Base-by-base conservation (phyloP, 257 asterid species). In the Scutellaria barbata region DNA sequence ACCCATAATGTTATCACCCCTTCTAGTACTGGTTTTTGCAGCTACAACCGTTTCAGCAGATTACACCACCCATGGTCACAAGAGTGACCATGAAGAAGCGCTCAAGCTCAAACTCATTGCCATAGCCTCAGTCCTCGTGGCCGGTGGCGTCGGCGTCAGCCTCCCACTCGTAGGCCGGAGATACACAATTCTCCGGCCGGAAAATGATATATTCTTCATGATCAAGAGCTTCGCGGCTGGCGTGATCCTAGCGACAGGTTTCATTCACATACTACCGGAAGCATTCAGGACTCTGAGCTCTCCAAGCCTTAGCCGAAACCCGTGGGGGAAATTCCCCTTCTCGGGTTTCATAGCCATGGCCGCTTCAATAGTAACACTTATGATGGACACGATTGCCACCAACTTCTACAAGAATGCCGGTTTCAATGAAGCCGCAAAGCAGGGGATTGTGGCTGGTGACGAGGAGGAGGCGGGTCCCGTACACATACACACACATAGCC, bases 191-290 rank as follows among this genome's bases (percentile, higher is more conserved):
- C 80, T 85, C 10, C 79, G 73, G 48, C 85, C 85, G 1, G 85
- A 84, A 7, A 82, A 77, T 9, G 82, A 84, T 74, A 12, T 82
- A 3, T 84, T 84, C 77, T 82, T 84, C 79, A 77, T 84, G 86
- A 68, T 84, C 77, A 84, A 81, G 74, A 85, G 85, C 9, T 81
- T 81, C 37, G 89, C 83, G 3, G 89, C 85, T 3, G 86, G 89
- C 2, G 89, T 84, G 35, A 82, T 84, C 30, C 43, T 84, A 17
- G 85, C 86, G 0, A 82, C 89, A 0, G 89, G 85, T 0, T 81
- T 84, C 62, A 56, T 84, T 17, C 89, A 84, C 79, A 73, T 84
- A 57, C 85, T 84, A 1, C 89, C 89, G 2, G 86, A 82, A 2
- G 86, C 86, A 22, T 84, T 80, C 75, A n/a, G 58, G 25, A 69